Base-by-base conservation (phyloP, 2,329 filamentous ascomycete species). In the Penicillium sp. region DNA sequence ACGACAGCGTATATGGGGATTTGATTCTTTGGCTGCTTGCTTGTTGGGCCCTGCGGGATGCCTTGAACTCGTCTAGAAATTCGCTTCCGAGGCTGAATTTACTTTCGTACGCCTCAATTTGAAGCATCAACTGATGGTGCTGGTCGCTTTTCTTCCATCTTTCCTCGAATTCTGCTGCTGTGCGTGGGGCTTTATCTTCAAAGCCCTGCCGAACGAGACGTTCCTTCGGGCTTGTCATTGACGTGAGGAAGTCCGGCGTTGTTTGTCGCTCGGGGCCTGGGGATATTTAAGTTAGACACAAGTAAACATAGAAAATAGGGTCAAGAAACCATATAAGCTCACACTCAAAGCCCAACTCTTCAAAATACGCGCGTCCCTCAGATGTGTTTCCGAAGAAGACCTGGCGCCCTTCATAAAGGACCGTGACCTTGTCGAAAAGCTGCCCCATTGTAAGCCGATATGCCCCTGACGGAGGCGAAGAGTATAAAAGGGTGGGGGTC, bases 1-100 rank as follows among this genome's bases (percentile, higher is more conserved):
- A 90, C 0, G 90, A 92, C 19, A 96, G 78, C 0, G 90, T 96
- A 72, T 87, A 96, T 0, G 92, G 90, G 0, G 90, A 94, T 71
- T 85, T 84, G 44, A 80, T 70, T 2, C 90, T 87, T 59, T 74
- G 72, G 15, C 64, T 50, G 51, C 72, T 75, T 5, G 76, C 68
- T 58, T 77, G 71, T 53, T 75, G 68, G 8, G 72, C 64, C 52
- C 60, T 65, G 21, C 75, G 65, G 11, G 75, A 73, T 25, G 70
- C 58, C 53, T 65, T 63, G 53, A 77, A 78, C 3, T 62, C 56
- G 11, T 69, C 58, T 15, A 72, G 57, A 11, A 66, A 63, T 51
- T 69, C 54, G 15, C 73, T 68, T 31, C 72, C 73, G 5, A 77
- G 75, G 74, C 51, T 72, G 73, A 38, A 38, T 19, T 74, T 62